Conservation (phyloP, 768 basidiomycete genomes). For the Gymnopilus junonius region DNA sequence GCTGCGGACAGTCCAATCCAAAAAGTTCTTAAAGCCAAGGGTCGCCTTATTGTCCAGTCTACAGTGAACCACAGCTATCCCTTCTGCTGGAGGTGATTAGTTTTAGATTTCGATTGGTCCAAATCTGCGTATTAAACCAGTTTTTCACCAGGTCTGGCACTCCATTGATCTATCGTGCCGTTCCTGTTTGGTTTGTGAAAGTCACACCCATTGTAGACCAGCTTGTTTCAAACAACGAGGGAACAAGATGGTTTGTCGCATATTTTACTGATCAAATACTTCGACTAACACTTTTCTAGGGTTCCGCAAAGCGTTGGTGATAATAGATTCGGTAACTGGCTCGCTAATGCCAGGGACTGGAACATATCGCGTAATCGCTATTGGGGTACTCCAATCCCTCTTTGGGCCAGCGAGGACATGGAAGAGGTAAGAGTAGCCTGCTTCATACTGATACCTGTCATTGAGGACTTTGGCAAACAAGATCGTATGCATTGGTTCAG, state of each 20-base stretch:
- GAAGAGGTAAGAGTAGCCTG: conserved; percentile 66
- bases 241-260: conserved; percentile 79
- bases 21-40: conserved; percentile 85
- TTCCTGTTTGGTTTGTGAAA: conserved; percentile 95
- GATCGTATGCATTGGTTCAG: conserved; percentile 87
- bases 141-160: conserved; percentile 74
- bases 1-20: conserved; percentile 94
- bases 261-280: neutral
- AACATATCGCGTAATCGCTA: conserved; percentile 98
- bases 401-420: conserved; percentile 94
- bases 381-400: conserved; percentile 97
- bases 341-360: conserved; percentile 99
- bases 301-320: conserved; percentile 93
- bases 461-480: conserved; percentile 28
- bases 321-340: conserved; percentile 94
- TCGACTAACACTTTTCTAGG: conserved; percentile 46
- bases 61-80: conserved; percentile 92
- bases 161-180: conserved; percentile 93
- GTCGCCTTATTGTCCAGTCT: conserved; percentile 85
- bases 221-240: conserved; percentile 88
- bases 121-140: neutral
- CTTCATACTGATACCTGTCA: neutral
- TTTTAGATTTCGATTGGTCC: neutral
- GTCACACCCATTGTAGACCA: conserved; percentile 86
- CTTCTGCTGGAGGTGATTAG: conserved; percentile 88